Conservation (phyloP, 306 rosid species). For the Trichosanthes truncata region DNA sequence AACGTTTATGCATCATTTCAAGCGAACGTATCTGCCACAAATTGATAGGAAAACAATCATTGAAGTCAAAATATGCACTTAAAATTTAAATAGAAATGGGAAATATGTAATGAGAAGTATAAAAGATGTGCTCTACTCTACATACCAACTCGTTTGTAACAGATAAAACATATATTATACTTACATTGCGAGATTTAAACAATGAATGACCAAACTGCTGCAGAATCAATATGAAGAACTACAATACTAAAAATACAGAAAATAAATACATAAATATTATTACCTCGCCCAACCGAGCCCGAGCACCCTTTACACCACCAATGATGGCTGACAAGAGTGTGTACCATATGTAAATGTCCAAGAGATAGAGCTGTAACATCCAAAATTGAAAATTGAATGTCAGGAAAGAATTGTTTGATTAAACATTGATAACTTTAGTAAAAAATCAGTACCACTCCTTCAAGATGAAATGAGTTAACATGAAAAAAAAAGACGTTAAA, state of each 20-base stretch:
- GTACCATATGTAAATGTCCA: constrained; percentile 94
- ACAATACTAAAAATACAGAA: constrained; percentile 2
- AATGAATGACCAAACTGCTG: background rate
- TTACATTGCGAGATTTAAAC: background rate
- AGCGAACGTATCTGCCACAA: constrained; percentile 81
- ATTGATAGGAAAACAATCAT: constrained; percentile 15
- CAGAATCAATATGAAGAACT: background rate
- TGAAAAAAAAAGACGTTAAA: constrained; percentile 17
- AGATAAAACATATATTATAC: background rate
- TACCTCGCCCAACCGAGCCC: constrained; percentile 97
- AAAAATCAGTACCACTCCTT: background rate
- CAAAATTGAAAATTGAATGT: constrained; percentile 12
- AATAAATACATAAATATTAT: background rate
- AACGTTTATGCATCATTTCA: constrained; percentile 96
- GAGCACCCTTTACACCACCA: constrained; percentile 95
- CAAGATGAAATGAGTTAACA: background rate
- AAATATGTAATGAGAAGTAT: background rate
- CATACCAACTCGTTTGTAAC: background rate
- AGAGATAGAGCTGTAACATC: constrained; percentile 71
- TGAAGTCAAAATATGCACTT: background rate
- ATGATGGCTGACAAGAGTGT: constrained; percentile 80
- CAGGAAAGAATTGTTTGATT: background rate
- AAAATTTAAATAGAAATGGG: background rate
- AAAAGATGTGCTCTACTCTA: background rate
- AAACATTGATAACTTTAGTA: background rate